Evolutionary conservation across 2,329 filamentous ascomycete genomes (phyloP).

Genomic region (Mycosphaerella arachidis): DNA sequence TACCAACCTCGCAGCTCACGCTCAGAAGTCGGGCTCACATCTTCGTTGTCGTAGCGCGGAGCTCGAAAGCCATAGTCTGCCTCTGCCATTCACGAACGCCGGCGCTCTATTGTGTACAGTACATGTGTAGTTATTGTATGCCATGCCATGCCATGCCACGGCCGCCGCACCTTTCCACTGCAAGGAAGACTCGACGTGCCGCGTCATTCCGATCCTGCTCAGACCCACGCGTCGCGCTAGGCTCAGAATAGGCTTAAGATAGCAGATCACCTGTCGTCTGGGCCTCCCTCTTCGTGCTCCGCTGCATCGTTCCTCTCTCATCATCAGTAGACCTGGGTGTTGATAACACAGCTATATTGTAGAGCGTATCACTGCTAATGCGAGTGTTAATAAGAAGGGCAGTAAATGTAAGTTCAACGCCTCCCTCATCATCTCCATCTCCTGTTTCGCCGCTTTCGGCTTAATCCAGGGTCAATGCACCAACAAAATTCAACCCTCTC

Average conservation of each 20-base stretch:
- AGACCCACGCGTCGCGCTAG: no score
- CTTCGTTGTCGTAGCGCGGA: constrained; percentile 26
- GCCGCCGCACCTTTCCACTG: no score
- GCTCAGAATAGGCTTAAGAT: background rate
- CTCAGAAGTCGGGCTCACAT: constrained; percentile 24
- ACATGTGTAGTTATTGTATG: background rate
- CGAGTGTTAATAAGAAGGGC: background rate
- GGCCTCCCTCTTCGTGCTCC: background rate
- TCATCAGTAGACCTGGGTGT: no score
- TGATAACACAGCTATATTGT: no score
- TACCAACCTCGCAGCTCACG: constrained; percentile 29
- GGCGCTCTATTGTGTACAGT: background rate
- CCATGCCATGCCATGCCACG: background rate
- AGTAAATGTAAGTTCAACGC: background rate
- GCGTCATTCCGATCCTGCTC: background rate
- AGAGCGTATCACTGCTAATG: background rate
- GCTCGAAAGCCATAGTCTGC: constrained; percentile 8
- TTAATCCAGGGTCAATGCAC: background rate
- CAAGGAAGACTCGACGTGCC: background rate
- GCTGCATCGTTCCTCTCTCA: no score
- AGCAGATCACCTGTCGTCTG: no score
- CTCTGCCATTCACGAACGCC: constrained; percentile 5
- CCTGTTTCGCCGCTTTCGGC: background rate
- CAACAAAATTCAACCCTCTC: background rate
- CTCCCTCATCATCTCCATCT: background rate